Evolutionary conservation across 345 rosid species (phyloP).

Genomic region (Eutrema japonicum): DNA sequence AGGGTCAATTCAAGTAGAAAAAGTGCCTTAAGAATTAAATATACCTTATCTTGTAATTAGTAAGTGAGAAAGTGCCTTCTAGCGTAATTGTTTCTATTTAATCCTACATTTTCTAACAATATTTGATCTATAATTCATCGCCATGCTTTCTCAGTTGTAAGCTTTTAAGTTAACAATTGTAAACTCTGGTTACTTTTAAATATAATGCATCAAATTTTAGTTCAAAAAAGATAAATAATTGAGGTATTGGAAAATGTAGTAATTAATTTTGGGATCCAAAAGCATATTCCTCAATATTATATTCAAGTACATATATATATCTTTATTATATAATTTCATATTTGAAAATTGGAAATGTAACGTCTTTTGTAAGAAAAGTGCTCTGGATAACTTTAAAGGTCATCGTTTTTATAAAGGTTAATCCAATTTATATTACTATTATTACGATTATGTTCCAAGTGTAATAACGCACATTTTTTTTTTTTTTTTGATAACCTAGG

Average conservation of each 20-base stretch:
- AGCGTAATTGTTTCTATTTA: too few relatives aligned
- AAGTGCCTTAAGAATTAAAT: too few relatives aligned
- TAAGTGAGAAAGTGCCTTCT: too few relatives aligned
- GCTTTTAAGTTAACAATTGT: too few relatives aligned
- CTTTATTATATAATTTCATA: background rate
- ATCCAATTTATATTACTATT: background rate
- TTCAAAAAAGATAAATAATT: background rate
- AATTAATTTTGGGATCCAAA: slow-evolving; percentile 13
- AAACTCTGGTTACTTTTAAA: too few relatives aligned
- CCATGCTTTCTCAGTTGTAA: too few relatives aligned
- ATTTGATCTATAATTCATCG: background rate
- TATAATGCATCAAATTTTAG: too few relatives aligned
- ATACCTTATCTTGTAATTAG: too few relatives aligned
- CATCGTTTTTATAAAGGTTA: slow-evolving; percentile 21
- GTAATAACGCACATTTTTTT: too few relatives aligned
- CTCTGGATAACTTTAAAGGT: slow-evolving; percentile 25
- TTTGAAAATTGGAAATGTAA: slow-evolving; percentile 18
- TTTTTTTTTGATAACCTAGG: too few relatives aligned
- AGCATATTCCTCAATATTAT: slow-evolving; percentile 6
- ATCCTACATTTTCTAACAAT: background rate
- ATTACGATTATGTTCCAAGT: too few relatives aligned
- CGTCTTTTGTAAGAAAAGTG: slow-evolving; percentile 40
- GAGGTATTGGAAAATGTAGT: background rate
- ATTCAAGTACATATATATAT: background rate
- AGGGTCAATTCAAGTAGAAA: too few relatives aligned